phyloP scores from a whole-genome alignment of 129 eudicot species.

The Tagetes patula region DNA sequence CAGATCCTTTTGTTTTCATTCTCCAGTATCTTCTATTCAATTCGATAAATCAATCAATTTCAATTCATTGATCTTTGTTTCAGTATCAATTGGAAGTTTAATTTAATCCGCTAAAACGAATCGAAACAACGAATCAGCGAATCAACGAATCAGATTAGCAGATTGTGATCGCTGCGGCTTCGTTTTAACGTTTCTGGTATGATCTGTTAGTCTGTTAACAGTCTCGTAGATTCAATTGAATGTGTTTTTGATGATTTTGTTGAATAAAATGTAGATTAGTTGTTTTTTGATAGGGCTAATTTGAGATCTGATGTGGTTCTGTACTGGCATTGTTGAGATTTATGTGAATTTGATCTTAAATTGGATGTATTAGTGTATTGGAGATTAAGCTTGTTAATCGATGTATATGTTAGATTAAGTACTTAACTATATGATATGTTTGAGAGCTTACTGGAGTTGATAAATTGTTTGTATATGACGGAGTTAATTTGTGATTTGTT shows the following conservation, averaged over 20 bases:
- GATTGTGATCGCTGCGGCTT: conserved; percentile 37
- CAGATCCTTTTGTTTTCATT: conserved; percentile 16
- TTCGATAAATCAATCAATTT: conserved; percentile 3
- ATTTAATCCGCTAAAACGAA: conserved; percentile 21
- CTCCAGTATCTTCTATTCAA: conserved; percentile 22
- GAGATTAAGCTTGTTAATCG: conserved; percentile 6
- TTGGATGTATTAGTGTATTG: background rate
- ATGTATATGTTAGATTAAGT: conserved; percentile 7
- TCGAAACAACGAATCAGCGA: background rate
- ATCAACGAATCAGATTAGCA: background rate
- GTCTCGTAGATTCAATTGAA: background rate
- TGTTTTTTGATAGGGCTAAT: conserved; percentile 19
- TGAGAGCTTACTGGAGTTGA: background rate
- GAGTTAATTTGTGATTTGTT: conserved; percentile 50
- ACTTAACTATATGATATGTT: background rate
- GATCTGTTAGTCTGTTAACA: background rate
- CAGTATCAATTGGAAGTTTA: background rate
- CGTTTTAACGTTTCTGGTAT: conserved; percentile 29
- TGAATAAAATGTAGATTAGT: background rate
- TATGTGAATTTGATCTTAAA: conserved; percentile 1
- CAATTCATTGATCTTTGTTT: background rate
- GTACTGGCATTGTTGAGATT: conserved; percentile 50
- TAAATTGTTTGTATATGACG: background rate
- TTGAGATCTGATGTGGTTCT: conserved; percentile 52
- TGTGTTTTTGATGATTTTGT: background rate